Evolutionary conservation across 2,329 filamentous ascomycete species (phyloP).

Genomic region (Fusarium sambucinum): DNA sequence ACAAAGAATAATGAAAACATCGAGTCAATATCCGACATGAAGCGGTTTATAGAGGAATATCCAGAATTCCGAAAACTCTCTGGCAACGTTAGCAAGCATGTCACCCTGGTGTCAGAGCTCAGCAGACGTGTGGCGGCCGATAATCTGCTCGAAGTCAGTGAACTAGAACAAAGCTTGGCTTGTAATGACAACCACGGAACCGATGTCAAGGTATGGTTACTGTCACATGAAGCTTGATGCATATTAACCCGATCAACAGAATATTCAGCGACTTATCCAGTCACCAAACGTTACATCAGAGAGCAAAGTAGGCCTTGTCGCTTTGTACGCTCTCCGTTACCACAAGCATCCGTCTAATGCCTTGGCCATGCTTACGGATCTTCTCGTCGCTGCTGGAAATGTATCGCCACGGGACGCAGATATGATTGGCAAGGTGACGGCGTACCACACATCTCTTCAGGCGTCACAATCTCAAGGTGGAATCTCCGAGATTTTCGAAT

Average conservation of each 20-base stretch:
- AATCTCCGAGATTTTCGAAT: slow-evolving; percentile 92
- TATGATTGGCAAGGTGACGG: slow-evolving; percentile 83
- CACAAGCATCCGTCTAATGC: slow-evolving; percentile 87
- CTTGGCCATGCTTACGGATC: slow-evolving; percentile 85
- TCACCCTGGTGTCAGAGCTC: slow-evolving; percentile 93
- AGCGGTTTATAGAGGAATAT: slow-evolving; percentile 98
- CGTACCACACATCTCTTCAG: slow-evolving; percentile 89
- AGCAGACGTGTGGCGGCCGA: slow-evolving; percentile 89
- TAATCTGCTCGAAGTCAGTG: slow-evolving; percentile 92
- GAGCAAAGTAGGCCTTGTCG: slow-evolving; percentile 89
- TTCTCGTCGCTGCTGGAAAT: slow-evolving; percentile 85
- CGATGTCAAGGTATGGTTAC: slow-evolving; percentile 80
- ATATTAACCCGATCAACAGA: slow-evolving; percentile 61
- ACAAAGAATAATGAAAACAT: slow-evolving; percentile 97
- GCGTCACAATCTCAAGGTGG: slow-evolving; percentile 79
- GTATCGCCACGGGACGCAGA: slow-evolving; percentile 81
- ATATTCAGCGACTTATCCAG: slow-evolving; percentile 87
- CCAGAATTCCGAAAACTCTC: slow-evolving; percentile 97
- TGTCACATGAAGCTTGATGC: background rate
- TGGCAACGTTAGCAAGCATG: slow-evolving; percentile 98
- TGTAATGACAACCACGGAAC: slow-evolving; percentile 95
- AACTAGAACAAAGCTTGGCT: slow-evolving; percentile 94
- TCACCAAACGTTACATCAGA: slow-evolving; percentile 80
- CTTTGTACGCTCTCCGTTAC: slow-evolving; percentile 95
- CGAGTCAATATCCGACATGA: slow-evolving; percentile 98